Base-by-base conservation (phyloP, 805 yeast species). In the Wilhelminamyces savonicus region DNA sequence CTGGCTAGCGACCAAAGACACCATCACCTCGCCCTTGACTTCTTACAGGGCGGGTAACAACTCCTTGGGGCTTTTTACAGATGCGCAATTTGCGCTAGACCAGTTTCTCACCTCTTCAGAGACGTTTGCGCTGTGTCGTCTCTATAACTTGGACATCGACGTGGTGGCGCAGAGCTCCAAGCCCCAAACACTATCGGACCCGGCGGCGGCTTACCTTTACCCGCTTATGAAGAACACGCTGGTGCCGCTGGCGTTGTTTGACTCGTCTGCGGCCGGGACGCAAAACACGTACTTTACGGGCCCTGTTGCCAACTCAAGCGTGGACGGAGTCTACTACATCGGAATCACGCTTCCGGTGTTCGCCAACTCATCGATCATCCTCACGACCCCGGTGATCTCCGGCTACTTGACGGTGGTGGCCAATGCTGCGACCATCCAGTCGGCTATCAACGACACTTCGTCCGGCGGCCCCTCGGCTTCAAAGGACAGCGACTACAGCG, bases 321-420 rank as follows among this genome's bases (percentile, higher is more conserved):
- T 32, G 6, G 52, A 50, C 22, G 41, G 62, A 1, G 35, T 64
- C 2, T 79, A 70, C 43, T 69, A 76, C 40, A 61, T 84, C 69
- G 84, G 95, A 1, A 59, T 87, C 56, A 82, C 95, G 0, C 42
- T 85, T 4, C 92, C 95, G 0, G 70, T 87, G 3, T 78, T 68
- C 43, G 72, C 85, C 12, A 80, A 82, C 41, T 67, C 78, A n/a
- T 79, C 94, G 2, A 78, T 83, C 14, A 56, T 78, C 24, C 19
- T 56, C 5, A 56, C 66, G n/a, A 60, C 66, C 11, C 76, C 81
- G 4, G 66, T 71, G 14, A 60, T 83, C 5, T 69, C 78, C 2
- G 95, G 95, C 0, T 87, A 76, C 51, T 43, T 86, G 23, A 71
- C 92, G 0, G 72, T 83, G 7, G 31, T 65, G 7, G 56, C 63